Percentiles rank a stretch among this genome's conserved stretches.
Conservation (phyloP, 2,329 filamentous ascomycete genomes). For the Hypoxylon sp. region DNA sequence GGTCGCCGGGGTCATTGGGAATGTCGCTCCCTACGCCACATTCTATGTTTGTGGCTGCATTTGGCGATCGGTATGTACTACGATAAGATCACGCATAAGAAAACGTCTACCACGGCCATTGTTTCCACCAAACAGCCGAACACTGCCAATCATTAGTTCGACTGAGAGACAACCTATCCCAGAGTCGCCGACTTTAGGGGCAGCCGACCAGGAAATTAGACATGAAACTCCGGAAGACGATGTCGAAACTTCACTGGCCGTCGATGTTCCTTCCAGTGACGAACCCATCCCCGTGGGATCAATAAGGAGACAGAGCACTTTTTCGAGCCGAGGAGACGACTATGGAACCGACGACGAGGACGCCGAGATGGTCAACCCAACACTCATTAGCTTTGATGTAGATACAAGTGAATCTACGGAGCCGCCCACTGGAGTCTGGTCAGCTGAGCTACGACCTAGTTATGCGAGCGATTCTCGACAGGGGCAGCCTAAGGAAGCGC, state of each 20-base stretch:
- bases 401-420: constrained; percentile 67
- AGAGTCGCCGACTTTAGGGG: constrained; percentile 51
- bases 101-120: constrained; percentile 53
- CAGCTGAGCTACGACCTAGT: constrained; percentile 68
- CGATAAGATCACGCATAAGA: constrained; percentile 56
- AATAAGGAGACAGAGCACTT: constrained; percentile 59
- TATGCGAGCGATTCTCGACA: constrained; percentile 50
- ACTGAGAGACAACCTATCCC: constrained; percentile 42
- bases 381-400: constrained; percentile 71
- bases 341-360: constrained; percentile 69
- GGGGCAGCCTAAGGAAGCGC: constrained; percentile 48
- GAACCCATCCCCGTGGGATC: constrained; percentile 51
- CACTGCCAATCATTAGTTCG: constrained; percentile 12
- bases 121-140: constrained; percentile 22
- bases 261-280: constrained; percentile 48
- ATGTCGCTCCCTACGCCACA: constrained; percentile 60
- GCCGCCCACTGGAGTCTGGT: constrained; percentile 66
- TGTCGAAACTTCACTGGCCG: constrained; percentile 42
- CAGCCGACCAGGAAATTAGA: constrained; percentile 49
- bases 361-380: constrained; percentile 65
- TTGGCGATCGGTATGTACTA: constrained; percentile 52
- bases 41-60: constrained; percentile 59
- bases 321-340: constrained; percentile 61
- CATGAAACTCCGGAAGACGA: constrained; percentile 43
- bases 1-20: constrained; percentile 57